These are phyloP conservation scores for Fragilaria crotonensis DNA, from an alignment of 108 stramenopile genomes.

Conservation along the genomic window DNA sequence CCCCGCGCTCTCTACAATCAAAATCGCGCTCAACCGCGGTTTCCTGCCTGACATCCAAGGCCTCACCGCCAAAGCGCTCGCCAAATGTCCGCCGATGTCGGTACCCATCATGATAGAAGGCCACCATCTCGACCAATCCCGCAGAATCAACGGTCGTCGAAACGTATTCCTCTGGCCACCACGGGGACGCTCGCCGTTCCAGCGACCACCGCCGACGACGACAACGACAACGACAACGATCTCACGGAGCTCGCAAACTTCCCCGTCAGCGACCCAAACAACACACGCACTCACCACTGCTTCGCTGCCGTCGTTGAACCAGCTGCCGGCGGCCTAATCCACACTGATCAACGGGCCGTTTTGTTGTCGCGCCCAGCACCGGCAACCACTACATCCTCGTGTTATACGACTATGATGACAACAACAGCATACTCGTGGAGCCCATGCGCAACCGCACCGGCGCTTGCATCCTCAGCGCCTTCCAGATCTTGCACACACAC, in stretches of 20 bases:
- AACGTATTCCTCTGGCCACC: too few relatives aligned
- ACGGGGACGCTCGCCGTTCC: too few relatives aligned
- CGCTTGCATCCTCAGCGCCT: slow-evolving; percentile 6
- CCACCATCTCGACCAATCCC: neutral
- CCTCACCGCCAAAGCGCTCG: neutral
- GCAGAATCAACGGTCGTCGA: too few relatives aligned
- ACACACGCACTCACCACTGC: neutral
- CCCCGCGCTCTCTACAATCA: slow-evolving; percentile 10
- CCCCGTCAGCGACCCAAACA: neutral
- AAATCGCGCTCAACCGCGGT: slow-evolving; percentile 1
- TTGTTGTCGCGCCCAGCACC: slow-evolving; percentile 14
- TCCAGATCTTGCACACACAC: neutral
- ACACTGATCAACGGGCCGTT: slow-evolving; percentile 34
- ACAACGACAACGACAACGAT: too few relatives aligned
- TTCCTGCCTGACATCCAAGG: neutral
- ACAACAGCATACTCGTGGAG: slow-evolving; percentile 28
- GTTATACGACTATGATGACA: slow-evolving; percentile 32
- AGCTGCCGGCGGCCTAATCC: slow-evolving; percentile 28
- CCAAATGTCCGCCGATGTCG: neutral
- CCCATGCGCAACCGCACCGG: slow-evolving; percentile 7
- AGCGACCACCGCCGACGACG: too few relatives aligned
- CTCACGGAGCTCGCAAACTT: too few relatives aligned
- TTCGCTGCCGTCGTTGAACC: slow-evolving; percentile 5
- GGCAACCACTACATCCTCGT: slow-evolving; percentile 37
- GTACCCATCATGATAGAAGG: neutral